phyloP scores from a whole-genome alignment of 371 early-diverging fungal genomes.

The Parasitella parasitica region DNA sequence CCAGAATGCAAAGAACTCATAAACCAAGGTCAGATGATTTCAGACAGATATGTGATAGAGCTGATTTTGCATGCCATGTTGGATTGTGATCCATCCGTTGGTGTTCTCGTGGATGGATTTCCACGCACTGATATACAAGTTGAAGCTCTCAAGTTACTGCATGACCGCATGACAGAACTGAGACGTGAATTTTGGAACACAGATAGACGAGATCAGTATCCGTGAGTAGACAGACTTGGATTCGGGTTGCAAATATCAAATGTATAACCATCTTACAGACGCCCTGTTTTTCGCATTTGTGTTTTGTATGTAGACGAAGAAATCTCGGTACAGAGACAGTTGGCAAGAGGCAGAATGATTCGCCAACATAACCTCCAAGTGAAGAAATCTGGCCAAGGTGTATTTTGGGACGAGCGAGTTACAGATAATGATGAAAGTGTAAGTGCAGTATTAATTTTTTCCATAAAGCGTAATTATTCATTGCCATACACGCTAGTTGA shows the following conservation, averaged over 20 bases:
- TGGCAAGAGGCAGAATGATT: slow-evolving; percentile 59
- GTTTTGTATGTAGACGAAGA: slow-evolving; percentile 71
- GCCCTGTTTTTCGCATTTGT: slow-evolving; percentile 67
- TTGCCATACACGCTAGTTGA: slow-evolving; percentile 35
- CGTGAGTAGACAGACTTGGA: too few relatives aligned
- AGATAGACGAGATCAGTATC: slow-evolving; percentile 57
- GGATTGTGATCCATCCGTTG: slow-evolving; percentile 61
- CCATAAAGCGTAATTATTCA: not conserved
- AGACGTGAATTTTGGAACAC: slow-evolving; percentile 57
- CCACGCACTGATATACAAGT: slow-evolving; percentile 71
- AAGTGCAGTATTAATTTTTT: slow-evolving; percentile 14
- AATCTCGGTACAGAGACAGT: slow-evolving; percentile 61
- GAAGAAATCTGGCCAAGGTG: slow-evolving; percentile 59
- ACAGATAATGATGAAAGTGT: slow-evolving; percentile 68
- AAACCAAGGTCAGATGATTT: slow-evolving; percentile 68
- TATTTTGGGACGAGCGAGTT: slow-evolving; percentile 65
- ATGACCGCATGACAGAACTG: slow-evolving; percentile 65
- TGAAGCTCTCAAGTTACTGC: slow-evolving; percentile 59
- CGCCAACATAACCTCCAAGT: slow-evolving; percentile 64
- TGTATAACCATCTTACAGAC: slow-evolving; percentile 27
- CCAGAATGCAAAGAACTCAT: slow-evolving; percentile 67
- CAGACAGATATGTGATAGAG: slow-evolving; percentile 63
- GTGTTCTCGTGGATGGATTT: slow-evolving; percentile 70
- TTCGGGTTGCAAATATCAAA: too few relatives aligned
- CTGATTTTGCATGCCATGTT: slow-evolving; percentile 59